These are phyloP conservation scores for Ilex paraguariensis DNA, from an alignment of 305 asterid species.

Conservation along the genomic window DNA sequence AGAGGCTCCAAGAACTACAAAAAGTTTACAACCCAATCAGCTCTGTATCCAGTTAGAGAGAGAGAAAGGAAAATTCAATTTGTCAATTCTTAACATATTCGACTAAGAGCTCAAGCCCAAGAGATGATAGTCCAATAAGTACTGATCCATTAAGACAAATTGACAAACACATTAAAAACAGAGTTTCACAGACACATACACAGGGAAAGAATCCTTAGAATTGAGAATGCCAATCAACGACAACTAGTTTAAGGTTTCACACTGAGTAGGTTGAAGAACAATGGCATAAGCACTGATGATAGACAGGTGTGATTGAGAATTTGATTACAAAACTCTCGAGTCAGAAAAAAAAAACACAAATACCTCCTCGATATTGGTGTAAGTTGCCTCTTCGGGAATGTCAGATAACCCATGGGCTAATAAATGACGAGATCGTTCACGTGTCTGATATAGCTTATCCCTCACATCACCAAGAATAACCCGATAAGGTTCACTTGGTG, in stretches of 20 bases:
- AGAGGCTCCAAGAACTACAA: constrained; percentile 61
- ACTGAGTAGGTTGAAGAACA: too few relatives aligned
- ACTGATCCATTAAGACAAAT: too few relatives aligned
- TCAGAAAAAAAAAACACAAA: background rate
- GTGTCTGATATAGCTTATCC: constrained; percentile 84
- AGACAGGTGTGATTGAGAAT: too few relatives aligned
- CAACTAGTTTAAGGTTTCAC: too few relatives aligned
- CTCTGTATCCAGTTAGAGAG: background rate
- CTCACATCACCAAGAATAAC: constrained; percentile 90
- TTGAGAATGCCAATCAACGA: too few relatives aligned
- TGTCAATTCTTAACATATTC: background rate
- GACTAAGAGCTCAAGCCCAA: background rate
- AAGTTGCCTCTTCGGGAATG: constrained; percentile 80
- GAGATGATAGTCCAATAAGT: background rate
- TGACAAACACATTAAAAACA: too few relatives aligned
- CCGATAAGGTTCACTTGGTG: constrained; percentile 87
- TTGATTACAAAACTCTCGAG: background rate
- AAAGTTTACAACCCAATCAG: constrained; percentile 8
- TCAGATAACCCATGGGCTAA: constrained; percentile 81
- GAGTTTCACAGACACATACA: too few relatives aligned
- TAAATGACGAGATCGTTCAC: constrained; percentile 88
- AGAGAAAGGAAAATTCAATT: background rate
- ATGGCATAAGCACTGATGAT: too few relatives aligned
- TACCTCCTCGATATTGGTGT: constrained; percentile 74
- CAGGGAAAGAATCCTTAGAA: too few relatives aligned